These are phyloP conservation scores for Beta corolliflora DNA, from an alignment of 179 eudicot species.

Conservation along the genomic window DNA sequence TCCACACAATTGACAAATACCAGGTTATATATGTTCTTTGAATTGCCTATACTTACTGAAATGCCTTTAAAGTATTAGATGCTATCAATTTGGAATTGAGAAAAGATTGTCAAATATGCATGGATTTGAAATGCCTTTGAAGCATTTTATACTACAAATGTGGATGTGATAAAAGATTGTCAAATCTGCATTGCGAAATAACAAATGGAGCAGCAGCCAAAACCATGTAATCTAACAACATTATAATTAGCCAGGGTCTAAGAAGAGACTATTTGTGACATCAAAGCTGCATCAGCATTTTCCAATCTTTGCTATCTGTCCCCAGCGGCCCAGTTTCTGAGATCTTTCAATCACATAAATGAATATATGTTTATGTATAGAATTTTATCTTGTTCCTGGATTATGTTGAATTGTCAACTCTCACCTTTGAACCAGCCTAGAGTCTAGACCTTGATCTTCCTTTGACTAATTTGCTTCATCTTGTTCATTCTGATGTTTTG, in stretches of 20 bases:
- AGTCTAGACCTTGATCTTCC: background rate
- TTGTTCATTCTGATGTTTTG: background rate
- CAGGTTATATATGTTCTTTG: constrained; percentile 55
- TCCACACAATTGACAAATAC: constrained; percentile 94
- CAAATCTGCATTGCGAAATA: background rate
- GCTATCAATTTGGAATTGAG: background rate
- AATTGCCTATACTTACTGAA: background rate
- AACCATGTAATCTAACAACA: background rate
- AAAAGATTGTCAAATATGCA: no score
- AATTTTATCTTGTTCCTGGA: background rate
- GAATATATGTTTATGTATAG: background rate
- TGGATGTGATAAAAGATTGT: background rate
- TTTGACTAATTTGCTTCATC: background rate
- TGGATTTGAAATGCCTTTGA: background rate
- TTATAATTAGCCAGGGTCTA: background rate
- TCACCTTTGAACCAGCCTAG: background rate
- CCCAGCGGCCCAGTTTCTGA: background rate
- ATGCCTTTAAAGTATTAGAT: background rate
- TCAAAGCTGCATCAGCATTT: background rate
- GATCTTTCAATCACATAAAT: background rate
- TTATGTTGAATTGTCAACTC: background rate
- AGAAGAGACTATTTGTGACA: background rate
- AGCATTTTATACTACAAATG: background rate
- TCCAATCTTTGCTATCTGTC: background rate
- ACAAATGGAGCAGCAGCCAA: constrained; percentile 1